Conservation (phyloP, 495 filamentous ascomycete genomes). For the Rostrohypoxylon terebratum region DNA sequence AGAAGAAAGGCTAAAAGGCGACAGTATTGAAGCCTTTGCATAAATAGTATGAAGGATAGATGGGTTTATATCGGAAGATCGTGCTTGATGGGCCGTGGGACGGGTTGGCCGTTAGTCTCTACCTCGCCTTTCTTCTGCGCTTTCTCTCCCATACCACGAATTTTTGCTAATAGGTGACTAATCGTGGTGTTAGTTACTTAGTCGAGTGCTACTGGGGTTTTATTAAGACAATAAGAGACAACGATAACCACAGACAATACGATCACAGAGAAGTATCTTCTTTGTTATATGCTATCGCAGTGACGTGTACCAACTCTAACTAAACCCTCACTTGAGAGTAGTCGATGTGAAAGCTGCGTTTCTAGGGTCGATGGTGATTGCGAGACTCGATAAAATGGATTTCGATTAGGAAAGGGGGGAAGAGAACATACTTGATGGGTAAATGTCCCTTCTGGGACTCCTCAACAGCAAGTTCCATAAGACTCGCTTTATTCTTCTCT, state of each 20-base stretch:
- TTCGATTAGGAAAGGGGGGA: conserved; percentile 42
- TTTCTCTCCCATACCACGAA: conserved; percentile 54
- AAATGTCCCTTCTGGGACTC: conserved; percentile 63
- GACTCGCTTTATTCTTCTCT: conserved; percentile 53
- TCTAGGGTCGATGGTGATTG: neutral
- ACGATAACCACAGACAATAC: neutral
- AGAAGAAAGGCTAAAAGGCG: neutral
- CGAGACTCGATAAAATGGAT: conserved; percentile 19
- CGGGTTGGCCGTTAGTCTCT: conserved; percentile 41
- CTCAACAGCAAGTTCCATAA: conserved; percentile 59
- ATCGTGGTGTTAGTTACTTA: conserved; percentile 22
- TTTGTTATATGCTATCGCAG: neutral
- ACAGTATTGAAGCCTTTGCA: neutral
- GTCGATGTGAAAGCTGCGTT: neutral
- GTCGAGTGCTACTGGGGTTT: neutral
- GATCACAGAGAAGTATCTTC: neutral
- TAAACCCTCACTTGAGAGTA: neutral
- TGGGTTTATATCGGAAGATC: conserved; percentile 47
- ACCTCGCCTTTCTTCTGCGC: conserved; percentile 37
- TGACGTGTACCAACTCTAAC: neutral
- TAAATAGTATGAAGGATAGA: neutral
- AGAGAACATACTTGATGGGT: conserved; percentile 67
- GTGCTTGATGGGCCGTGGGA: conserved; percentile 54
- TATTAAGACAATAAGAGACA: neutral
- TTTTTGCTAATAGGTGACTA: conserved; percentile 61